Percentiles rank a stretch among this genome's conserved stretches.
Evolutionary conservation across 108 stramenopile genomes (phyloP).

Genomic region (Skeletonema potamos): DNA sequence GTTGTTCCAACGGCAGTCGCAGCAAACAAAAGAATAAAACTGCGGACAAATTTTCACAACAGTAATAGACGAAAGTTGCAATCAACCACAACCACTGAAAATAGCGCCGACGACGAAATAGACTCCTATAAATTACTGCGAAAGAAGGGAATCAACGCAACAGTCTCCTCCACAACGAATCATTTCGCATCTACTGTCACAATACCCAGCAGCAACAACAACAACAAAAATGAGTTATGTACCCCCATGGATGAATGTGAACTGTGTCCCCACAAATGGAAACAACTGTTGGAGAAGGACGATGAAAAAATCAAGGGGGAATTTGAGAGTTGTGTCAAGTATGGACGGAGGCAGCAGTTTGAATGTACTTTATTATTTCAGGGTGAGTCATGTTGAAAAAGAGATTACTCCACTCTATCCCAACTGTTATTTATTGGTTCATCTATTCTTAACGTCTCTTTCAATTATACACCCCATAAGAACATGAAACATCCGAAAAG

Average conservation of each 20-base stretch:
- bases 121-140: conserved; percentile 4
- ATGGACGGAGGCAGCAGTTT: conserved; percentile 31
- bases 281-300: conserved; percentile 18
- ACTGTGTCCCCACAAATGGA: conserved; percentile 22
- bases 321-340: conserved; percentile 23
- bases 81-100: neutral
- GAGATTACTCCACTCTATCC: no score
- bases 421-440: no score
- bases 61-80: neutral
- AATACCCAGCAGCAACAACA: conserved; percentile 1
- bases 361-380: conserved; percentile 29
- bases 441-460: neutral
- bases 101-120: conserved; percentile 8
- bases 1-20: neutral
- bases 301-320: conserved; percentile 31
- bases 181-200: neutral
- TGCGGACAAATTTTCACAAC: neutral
- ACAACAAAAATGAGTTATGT: conserved; percentile 6
- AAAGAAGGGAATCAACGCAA: neutral
- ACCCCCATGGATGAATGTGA: conserved; percentile 33
- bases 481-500: conserved; percentile 22
- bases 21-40: neutral
- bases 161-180: neutral
- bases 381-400: conserved; percentile 25
- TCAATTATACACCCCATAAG: neutral